A percentile compares a stretch with the other conserved stretches of the same genome.
These are phyloP conservation scores for Guyanaporus albipodus DNA, from an alignment of 768 basidiomycete genomes.

Conservation along the genomic window DNA sequence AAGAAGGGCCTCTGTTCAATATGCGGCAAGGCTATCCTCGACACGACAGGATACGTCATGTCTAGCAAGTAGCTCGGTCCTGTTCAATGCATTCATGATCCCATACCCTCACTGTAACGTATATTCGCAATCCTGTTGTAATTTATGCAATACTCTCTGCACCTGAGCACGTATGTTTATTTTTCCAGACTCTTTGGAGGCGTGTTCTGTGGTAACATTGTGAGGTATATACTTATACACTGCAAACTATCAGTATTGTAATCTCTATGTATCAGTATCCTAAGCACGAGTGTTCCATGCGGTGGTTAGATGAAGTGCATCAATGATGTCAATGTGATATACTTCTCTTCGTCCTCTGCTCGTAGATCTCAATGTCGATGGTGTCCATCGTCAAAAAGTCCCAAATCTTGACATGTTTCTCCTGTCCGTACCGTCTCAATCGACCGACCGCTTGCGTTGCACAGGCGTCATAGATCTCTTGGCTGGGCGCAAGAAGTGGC, in stretches of 20 bases:
- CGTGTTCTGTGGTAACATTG: background rate
- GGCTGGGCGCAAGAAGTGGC: slow-evolving; percentile 76
- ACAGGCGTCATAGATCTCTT: slow-evolving; percentile 82
- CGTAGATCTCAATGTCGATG: slow-evolving; percentile 83
- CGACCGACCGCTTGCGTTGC: slow-evolving; percentile 84
- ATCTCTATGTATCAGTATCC: background rate
- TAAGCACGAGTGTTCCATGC: background rate
- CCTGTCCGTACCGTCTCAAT: slow-evolving; percentile 79
- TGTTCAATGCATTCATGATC: background rate
- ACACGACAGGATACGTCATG: slow-evolving; percentile 82
- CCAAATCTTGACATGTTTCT: slow-evolving; percentile 76
- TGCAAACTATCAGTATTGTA: background rate
- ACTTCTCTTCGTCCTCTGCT: slow-evolving; percentile 40
- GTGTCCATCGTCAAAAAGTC: slow-evolving; percentile 83
- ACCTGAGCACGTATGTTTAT: background rate
- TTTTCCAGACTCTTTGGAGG: no score
- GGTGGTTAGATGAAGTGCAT: slow-evolving; percentile 2
- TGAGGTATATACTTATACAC: no score
- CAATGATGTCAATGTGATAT: slow-evolving; percentile 20
- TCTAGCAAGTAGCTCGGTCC: slow-evolving; percentile 59
- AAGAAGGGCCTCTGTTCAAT: slow-evolving; percentile 85
- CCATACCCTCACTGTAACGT: slow-evolving; percentile 26
- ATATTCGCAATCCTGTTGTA: slow-evolving; percentile 11
- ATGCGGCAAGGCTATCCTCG: slow-evolving; percentile 83
- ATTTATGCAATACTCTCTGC: no score